phyloP scores from a whole-genome alignment of 2,329 filamentous ascomycete species.

The Pyrenochaeta sp. region DNA sequence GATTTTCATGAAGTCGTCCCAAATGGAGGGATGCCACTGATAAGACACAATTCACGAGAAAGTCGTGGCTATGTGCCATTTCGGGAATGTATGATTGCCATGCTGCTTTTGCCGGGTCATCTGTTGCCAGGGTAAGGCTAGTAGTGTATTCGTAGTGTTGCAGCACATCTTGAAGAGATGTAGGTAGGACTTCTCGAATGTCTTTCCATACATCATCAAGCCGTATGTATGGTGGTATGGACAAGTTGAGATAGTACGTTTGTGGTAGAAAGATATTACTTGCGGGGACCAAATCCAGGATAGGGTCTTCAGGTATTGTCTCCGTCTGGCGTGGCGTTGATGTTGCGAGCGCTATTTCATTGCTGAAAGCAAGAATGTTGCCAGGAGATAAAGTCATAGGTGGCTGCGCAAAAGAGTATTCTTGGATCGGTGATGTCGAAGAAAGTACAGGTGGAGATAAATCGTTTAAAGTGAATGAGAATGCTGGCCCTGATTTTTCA shows the following conservation, averaged over 20 bases:
- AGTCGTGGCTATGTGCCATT: constrained; percentile 53
- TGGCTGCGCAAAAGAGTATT: constrained; percentile 1
- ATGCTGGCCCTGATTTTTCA: constrained; percentile 7
- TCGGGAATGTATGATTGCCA: constrained; percentile 44
- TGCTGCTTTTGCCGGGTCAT: constrained; percentile 41
- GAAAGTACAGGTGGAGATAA: neutral
- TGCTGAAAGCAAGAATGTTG: constrained; percentile 8
- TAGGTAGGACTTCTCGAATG: constrained; percentile 31
- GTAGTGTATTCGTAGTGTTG: constrained; percentile 46
- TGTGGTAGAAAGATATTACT: neutral
- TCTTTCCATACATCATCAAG: constrained; percentile 40
- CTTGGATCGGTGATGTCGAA: constrained; percentile 6
- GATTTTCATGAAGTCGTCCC: constrained; percentile 45
- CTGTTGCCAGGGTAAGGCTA: constrained; percentile 35
- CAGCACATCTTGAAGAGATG: constrained; percentile 34
- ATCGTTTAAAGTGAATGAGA: constrained; percentile 7
- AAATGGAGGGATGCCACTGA: constrained; percentile 57
- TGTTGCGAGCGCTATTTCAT: constrained; percentile 12
- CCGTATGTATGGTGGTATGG: constrained; percentile 29
- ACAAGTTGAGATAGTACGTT: constrained; percentile 11
- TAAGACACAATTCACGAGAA: constrained; percentile 55
- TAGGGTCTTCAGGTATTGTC: constrained; percentile 6
- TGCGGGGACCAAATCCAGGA: neutral
- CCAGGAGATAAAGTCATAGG: constrained; percentile 2
- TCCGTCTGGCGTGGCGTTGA: constrained; percentile 18